Percentiles rank a stretch among this genome's conserved stretches.
Evolutionary conservation across 176 grass and related monocot species (phyloP).

Genomic region (Eleusine indica): DNA sequence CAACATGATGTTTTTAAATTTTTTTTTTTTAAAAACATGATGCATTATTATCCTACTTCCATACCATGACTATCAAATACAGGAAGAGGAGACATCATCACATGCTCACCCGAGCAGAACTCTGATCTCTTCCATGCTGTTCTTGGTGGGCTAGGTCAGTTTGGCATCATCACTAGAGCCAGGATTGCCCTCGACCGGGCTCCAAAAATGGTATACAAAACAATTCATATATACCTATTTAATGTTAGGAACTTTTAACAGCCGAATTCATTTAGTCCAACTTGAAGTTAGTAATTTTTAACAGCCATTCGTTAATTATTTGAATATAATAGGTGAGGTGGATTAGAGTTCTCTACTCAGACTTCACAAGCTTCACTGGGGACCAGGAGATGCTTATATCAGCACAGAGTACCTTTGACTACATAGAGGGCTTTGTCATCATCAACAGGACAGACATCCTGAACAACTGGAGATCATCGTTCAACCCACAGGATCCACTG

Average conservation of each 20-base stretch:
- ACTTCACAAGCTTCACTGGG: slow-evolving; percentile 70
- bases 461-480: slow-evolving; percentile 82
- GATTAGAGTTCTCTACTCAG: slow-evolving; percentile 81
- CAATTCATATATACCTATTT: slow-evolving; percentile 15
- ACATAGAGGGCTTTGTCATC: slow-evolving; percentile 89
- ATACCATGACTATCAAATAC: slow-evolving; percentile 37
- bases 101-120: slow-evolving; percentile 65
- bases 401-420: slow-evolving; percentile 67
- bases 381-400: slow-evolving; percentile 94
- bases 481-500: slow-evolving; percentile 67
- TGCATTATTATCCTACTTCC: slow-evolving; percentile 26
- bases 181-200: slow-evolving; percentile 75
- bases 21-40: not conserved
- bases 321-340: slow-evolving; percentile 72
- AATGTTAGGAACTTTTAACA: slow-evolving; percentile 26
- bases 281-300: slow-evolving; percentile 18
- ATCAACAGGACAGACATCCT: slow-evolving; percentile 77
- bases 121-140: slow-evolving; percentile 76
- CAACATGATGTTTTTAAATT: slow-evolving; percentile 4
- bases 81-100: slow-evolving; percentile 71
- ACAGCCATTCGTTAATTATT: slow-evolving; percentile 9
- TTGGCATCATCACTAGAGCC: slow-evolving; percentile 86
- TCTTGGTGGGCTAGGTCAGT: slow-evolving; percentile 87
- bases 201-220: slow-evolving; percentile 48
- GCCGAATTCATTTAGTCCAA: not conserved